Conservation (phyloP, 129 eudicot genomes). For the Daucus carota region DH1_v3.0 NC_030384.2:43755501-43756000, state of each 20-base stretch:
- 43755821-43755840: slow-evolving; percentile 32
- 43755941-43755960: slow-evolving; percentile 59
- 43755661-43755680: not conserved
- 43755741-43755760: slow-evolving; percentile 9
- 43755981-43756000: slow-evolving; percentile 54
- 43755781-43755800: slow-evolving; percentile 19
- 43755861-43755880: slow-evolving; percentile 37
- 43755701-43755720: not conserved
- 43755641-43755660: slow-evolving; percentile 11
- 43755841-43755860: slow-evolving; percentile 53
- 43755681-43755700: not conserved
- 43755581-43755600: slow-evolving; percentile 20
- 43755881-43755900: slow-evolving; percentile 58
- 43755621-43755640: slow-evolving; percentile 68
- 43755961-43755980: slow-evolving; percentile 58
- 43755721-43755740: not conserved
- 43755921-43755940: slow-evolving; percentile 48
- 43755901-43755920: slow-evolving; percentile 57
- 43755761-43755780: slow-evolving; percentile 25
- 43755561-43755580: slow-evolving; percentile 23
- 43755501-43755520: slow-evolving; percentile 40
- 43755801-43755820: slow-evolving; percentile 28
- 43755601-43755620: slow-evolving; percentile 47
- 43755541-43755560: slow-evolving; percentile 23
- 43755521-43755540: slow-evolving; percentile 27